Base-by-base conservation (phyloP, 441 rosid species). In the Dalechampia spathulata region DNA sequence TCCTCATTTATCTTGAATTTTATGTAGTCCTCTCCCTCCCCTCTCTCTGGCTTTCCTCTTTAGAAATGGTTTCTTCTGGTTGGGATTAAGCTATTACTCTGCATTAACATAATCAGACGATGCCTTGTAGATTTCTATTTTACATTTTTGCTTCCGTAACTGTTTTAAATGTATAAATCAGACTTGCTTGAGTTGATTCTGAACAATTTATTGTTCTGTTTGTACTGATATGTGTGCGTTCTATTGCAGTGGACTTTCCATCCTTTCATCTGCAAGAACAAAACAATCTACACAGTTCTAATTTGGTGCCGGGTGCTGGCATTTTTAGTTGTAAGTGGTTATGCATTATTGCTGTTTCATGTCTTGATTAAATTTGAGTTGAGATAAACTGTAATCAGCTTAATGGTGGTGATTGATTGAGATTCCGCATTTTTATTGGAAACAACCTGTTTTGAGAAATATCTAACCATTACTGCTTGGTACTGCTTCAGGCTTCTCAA, bases 251-350 rank as follows among this genome's bases (percentile, higher is more conserved):
- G 99, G 99, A 90, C 94, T 44, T 90, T 90, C 75, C 96, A 93
- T 78, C 99, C 99, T 59, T 93, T 93, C 80, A 69, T 87, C 75
- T 67, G 86, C 72, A 90, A 94, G 82, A 80, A 78, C 85, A 94
- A 86, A 78, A 90, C 72, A 80, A 80, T 94, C 84, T 94, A 94
- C 79, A 94, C 98, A 5, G 99, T 94, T 61, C 76, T 94, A 25
- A 49, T 94, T 46, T 94, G 99, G 99, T 90, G 99, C 83, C 82
- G 99, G 79, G 87, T 94, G 73, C 76, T 94, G 48, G 90, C 97
- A 30, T 94, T 82, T 79, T 72, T 94, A 78, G 96, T 86, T 65
- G 99, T 94, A 78, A 90, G 98, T 83, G 34, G 46, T 28, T 40
- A 52, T 51, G 36, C 58, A 30, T 16, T 23, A 19, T 56, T 4